Percentiles rank a stretch among this genome's conserved stretches.
Conservation (phyloP, 805 yeast species). For the Wickerhamomyces rabaulensis region DNA sequence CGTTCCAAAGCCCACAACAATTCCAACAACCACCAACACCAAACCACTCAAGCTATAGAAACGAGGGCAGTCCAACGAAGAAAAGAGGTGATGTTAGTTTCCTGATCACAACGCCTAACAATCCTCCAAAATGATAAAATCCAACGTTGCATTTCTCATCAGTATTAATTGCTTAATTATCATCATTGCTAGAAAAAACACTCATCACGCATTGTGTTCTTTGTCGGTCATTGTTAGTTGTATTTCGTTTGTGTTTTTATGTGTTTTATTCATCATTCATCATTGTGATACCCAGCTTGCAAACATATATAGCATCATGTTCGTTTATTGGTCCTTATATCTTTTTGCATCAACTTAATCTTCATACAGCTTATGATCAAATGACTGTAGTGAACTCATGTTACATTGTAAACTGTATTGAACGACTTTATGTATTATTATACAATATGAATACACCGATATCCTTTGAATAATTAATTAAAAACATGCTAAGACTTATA, state of each 20-base stretch:
- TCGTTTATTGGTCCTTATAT: too few relatives aligned
- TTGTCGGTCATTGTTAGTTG: too few relatives aligned
- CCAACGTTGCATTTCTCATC: background rate
- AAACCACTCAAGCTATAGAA: slow-evolving; percentile 4
- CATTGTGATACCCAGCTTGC: too few relatives aligned
- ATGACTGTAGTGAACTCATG: too few relatives aligned
- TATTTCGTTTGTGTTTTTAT: too few relatives aligned
- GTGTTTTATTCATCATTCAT: too few relatives aligned
- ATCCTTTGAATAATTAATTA: background rate
- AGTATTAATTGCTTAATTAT: too few relatives aligned
- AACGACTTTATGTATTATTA: too few relatives aligned
- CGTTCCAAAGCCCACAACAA: slow-evolving; percentile 1
- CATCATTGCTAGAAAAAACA: background rate
- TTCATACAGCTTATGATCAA: too few relatives aligned
- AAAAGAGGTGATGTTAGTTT: slow-evolving; percentile 23
- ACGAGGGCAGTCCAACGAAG: slow-evolving; percentile 4
- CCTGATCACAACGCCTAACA: slow-evolving; percentile 22
- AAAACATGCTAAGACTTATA: background rate
- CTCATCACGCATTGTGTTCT: background rate
- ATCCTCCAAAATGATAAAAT: slow-evolving; percentile 18
- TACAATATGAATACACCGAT: background rate
- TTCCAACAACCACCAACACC: slow-evolving; percentile 1
- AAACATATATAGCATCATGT: too few relatives aligned
- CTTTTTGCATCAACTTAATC: too few relatives aligned
- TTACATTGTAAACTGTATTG: too few relatives aligned